phyloP scores from a whole-genome alignment of 2,329 filamentous ascomycete species.

The Alternaria gaisen region DNA sequence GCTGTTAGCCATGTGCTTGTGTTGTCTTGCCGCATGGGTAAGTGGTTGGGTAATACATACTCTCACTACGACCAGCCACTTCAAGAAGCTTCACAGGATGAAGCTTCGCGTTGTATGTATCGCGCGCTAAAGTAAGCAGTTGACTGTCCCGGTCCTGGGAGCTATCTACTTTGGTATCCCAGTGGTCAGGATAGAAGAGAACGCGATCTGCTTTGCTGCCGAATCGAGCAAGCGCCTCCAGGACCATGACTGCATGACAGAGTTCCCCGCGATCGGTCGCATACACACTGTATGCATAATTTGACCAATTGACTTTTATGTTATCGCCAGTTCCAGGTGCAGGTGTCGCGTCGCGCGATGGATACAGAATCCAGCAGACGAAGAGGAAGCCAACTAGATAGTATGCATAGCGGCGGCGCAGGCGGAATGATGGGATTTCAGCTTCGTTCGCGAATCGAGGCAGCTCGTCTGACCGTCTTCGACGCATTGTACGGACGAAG shows the following conservation, averaged over 20 bases:
- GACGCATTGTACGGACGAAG: conserved; percentile 39
- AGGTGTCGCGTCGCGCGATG: conserved; percentile 16
- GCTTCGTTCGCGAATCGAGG: conserved; percentile 38
- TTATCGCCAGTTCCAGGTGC: conserved; percentile 15
- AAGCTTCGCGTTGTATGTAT: conserved; percentile 60
- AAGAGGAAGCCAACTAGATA: conserved; percentile 39
- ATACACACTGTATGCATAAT: conserved; percentile 56
- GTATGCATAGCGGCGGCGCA: conserved; percentile 42
- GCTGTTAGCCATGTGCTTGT: conserved; percentile 25
- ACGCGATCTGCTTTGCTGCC: conserved; percentile 58
- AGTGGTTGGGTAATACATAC: conserved; percentile 31
- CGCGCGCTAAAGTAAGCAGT: conserved; percentile 59
- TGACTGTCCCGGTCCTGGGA: conserved; percentile 53
- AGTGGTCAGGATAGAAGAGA: conserved; percentile 56
- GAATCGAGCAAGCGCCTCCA: conserved; percentile 54
- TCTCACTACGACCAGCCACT: conserved; percentile 45
- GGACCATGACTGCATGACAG: conserved; percentile 56
- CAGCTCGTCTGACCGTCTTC: conserved; percentile 47
- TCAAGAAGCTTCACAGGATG: conserved; percentile 56
- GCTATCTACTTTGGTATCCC: conserved; percentile 43
- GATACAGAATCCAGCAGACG: conserved; percentile 41
- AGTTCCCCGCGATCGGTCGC: conserved; percentile 54
- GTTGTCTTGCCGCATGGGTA: conserved; percentile 14
- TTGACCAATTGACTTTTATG: conserved; percentile 48
- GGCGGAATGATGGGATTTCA: conserved; percentile 26